Conservation (phyloP, 805 yeast genomes). For the Lipomyces sp. region DNA sequence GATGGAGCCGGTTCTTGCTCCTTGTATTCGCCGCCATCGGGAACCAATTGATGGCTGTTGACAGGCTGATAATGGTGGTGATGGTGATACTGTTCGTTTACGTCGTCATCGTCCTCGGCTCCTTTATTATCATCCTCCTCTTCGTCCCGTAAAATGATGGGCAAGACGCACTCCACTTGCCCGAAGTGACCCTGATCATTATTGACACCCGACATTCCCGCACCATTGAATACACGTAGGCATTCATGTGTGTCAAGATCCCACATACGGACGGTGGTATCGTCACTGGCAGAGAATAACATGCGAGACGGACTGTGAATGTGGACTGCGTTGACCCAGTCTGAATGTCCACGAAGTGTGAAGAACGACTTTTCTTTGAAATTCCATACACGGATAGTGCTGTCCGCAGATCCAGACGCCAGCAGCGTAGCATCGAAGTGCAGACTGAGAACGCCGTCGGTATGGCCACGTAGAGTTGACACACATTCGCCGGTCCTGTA, state of each 20-base stretch:
- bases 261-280: constrained; percentile 93
- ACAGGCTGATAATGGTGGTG: constrained; percentile 17
- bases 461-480: constrained; percentile 91
- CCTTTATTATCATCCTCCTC: constrained; percentile 42
- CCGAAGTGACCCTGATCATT: constrained; percentile 75
- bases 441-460: constrained; percentile 80
- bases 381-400: constrained; percentile 94
- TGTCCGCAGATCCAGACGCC: constrained; percentile 92
- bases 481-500: constrained; percentile 92
- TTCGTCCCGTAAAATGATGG: constrained; percentile 70
- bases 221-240: constrained; percentile 69
- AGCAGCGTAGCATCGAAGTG: constrained; percentile 82
- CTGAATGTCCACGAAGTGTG: constrained; percentile 90
- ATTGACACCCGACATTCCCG: constrained; percentile 11
- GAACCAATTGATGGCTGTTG: constrained; percentile 21
- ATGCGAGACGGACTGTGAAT: constrained; percentile 79
- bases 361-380: constrained; percentile 91
- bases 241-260: constrained; percentile 81
- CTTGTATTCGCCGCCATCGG: constrained; percentile 28
- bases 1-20: constrained; percentile 30
- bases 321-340: constrained; percentile 89
- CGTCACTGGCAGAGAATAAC: constrained; percentile 87
- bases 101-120: constrained; percentile 23
- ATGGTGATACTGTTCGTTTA: constrained; percentile 23
- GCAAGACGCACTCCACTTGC: constrained; percentile 90